phyloP scores from a whole-genome alignment of 108 stramenopile species.

The Fragilaria crotonensis region DNA sequence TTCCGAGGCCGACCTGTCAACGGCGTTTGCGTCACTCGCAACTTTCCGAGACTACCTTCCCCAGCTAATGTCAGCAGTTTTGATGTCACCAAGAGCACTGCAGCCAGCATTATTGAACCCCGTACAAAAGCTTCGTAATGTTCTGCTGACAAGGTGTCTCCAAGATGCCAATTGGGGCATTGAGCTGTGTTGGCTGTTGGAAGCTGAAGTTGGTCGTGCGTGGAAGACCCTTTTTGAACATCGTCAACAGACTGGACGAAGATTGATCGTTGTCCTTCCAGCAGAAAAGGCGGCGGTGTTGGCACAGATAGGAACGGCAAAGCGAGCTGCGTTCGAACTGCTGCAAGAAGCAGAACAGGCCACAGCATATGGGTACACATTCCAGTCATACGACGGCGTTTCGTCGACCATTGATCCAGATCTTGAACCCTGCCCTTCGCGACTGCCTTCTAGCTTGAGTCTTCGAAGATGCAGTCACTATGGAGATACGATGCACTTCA shows the following conservation, averaged over 20 bases:
- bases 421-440: constrained; percentile 10
- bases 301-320: constrained; percentile 71
- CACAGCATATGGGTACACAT: constrained; percentile 68
- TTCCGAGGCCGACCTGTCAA: not conserved
- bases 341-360: constrained; percentile 83
- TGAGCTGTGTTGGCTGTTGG: constrained; percentile 82
- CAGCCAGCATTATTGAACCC: constrained; percentile 56
- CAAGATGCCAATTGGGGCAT: constrained; percentile 76
- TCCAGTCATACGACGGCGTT: not conserved
- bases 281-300: constrained; percentile 76
- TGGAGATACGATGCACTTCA: constrained; percentile 86
- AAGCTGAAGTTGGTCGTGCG: constrained; percentile 83
- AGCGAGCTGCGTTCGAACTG: constrained; percentile 75
- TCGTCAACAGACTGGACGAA: constrained; percentile 70
- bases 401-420: not conserved
- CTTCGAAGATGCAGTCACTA: constrained; percentile 74
- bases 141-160: constrained; percentile 55
- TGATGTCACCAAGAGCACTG: constrained; percentile 65
- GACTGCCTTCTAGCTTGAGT: constrained; percentile 57
- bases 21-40: constrained; percentile 27
- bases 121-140: constrained; percentile 53
- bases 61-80: constrained; percentile 72
- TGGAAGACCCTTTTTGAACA: constrained; percentile 87
- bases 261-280: constrained; percentile 75
- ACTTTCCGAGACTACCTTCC: constrained; percentile 66